Evolutionary conservation across 2,329 filamentous ascomycete species (phyloP), one percentile per base, ranked within the genome.

Genomic region (Trichophyton verrucosum): DNA sequence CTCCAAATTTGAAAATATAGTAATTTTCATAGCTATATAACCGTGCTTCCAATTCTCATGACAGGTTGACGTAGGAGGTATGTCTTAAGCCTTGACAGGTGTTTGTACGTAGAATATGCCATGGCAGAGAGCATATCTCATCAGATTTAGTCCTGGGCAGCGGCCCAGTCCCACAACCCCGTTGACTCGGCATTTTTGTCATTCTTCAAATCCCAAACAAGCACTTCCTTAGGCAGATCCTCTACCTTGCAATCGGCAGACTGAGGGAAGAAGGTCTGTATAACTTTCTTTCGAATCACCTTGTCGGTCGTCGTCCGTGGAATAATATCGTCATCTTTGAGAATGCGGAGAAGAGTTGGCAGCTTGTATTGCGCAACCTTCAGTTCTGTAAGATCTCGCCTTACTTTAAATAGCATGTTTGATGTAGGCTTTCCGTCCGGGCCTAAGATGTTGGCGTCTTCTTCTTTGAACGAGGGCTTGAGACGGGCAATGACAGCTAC

Each of bases 331-430:
- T 53, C 59, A 5, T 61, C 36, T 33, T 47, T 11, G 13, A 64
- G 60, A 36, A 64, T 30, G 22, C 63, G 61, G 15, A 64, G 42
- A 17, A 64, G 61, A 11, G 63, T 40, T 38, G 63, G 63, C 3
- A 64, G 49, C 56, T 64, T 61, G 15, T 59, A 62, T 11, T 20
- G 24, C 9, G 47, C 27, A 9, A 62, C 27, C 9, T 55, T 47
- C n/a, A 36, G 8, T 3, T 53, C 56, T n/a, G 58, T 44, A 24
- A 64, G 61, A 30, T 64, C 61, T 13, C 46, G 27, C 40, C 63
- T 59, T 40, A 64, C 27, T 24, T 46, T 61, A n/a, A 38, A 40
- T 7, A 64, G 62, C 22, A 57, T 53, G n/a, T 62, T 24, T 17
- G 33, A 13, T 38, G n/a, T 7, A 20, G 51, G n/a, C 1, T 20